phyloP scores from a whole-genome alignment of 228 moss, liverwort and hornwort species.

The Sphagnum magellanicum region DNA sequence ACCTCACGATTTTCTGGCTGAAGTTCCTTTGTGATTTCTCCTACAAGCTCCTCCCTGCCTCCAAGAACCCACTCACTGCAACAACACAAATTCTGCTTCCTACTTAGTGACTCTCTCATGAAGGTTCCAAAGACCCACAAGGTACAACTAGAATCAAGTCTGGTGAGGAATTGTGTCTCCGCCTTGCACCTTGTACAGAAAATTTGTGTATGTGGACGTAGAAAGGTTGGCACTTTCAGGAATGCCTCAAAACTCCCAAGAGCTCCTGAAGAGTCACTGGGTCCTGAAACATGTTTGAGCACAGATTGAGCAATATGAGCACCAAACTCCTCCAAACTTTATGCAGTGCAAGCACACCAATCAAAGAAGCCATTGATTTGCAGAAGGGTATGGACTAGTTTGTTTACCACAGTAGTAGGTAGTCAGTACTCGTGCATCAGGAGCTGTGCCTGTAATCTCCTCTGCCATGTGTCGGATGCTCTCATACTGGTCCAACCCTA shows the following conservation, averaged over 20 bases:
- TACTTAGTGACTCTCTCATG: not conserved
- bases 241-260: conserved; percentile 76
- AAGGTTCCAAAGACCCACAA: not conserved
- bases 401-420: conserved; percentile 84
- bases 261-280: conserved; percentile 50
- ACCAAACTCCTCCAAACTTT: no score
- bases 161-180: no score
- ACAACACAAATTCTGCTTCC: not conserved
- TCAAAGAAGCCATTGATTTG: no score
- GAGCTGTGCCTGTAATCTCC: conserved; percentile 67
- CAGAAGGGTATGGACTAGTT: no score
- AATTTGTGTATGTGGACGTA: conserved; percentile 85
- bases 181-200: conserved; percentile 74
- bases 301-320: not conserved
- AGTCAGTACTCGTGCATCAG: conserved; percentile 83
- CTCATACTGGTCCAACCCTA: conserved; percentile 81
- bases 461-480: conserved; percentile 67
- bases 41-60: conserved; percentile 77
- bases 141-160: no score
- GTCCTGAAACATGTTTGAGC: conserved; percentile 37
- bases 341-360: no score
- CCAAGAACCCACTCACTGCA: conserved; percentile 89
- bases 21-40: conserved; percentile 77
- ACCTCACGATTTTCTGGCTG: conserved; percentile 70
- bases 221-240: conserved; percentile 69